Evolutionary conservation across 164 flowering plant genomes (phyloP).

Genomic region (Chimonanthus praecox): DNA sequence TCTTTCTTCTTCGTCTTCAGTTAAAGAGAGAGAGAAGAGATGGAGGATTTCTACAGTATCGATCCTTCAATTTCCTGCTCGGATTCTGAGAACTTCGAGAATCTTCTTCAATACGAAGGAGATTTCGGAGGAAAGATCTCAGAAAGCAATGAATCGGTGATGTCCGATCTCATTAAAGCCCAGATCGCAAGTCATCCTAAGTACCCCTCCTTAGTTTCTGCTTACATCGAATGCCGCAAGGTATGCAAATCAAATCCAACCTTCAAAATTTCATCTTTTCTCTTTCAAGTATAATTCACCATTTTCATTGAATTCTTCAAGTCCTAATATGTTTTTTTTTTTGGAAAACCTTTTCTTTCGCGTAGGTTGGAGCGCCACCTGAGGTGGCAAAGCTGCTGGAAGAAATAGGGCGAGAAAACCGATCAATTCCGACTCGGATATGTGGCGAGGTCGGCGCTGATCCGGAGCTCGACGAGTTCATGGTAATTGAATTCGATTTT

Average conservation of each 20-base stretch:
- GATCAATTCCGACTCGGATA: slow-evolving; percentile 11
- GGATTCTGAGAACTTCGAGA: slow-evolving; percentile 40
- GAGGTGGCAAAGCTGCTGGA: slow-evolving; percentile 49
- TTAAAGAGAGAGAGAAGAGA: slow-evolving; percentile 8
- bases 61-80: slow-evolving; percentile 29
- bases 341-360: background rate
- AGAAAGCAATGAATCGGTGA: slow-evolving; percentile 17
- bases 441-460: slow-evolving; percentile 41
- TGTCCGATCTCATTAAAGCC: slow-evolving; percentile 45
- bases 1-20: too few relatives aligned
- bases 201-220: slow-evolving; percentile 65
- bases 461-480: slow-evolving; percentile 86
- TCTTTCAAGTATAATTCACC: too few relatives aligned
- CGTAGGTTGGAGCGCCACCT: slow-evolving; percentile 76
- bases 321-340: background rate
- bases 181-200: slow-evolving; percentile 80
- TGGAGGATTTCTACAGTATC: slow-evolving; percentile 58
- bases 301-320: background rate
- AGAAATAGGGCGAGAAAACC: slow-evolving; percentile 39
- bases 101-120: slow-evolving; percentile 24
- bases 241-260: slow-evolving; percentile 19
- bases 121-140: slow-evolving; percentile 20
- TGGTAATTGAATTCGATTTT: slow-evolving; percentile 32
- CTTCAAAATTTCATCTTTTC: background rate
- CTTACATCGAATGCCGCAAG: slow-evolving; percentile 91